Conservation (phyloP, 2,329 filamentous ascomycete genomes). For the Colletotrichum echinochloae region DNA sequence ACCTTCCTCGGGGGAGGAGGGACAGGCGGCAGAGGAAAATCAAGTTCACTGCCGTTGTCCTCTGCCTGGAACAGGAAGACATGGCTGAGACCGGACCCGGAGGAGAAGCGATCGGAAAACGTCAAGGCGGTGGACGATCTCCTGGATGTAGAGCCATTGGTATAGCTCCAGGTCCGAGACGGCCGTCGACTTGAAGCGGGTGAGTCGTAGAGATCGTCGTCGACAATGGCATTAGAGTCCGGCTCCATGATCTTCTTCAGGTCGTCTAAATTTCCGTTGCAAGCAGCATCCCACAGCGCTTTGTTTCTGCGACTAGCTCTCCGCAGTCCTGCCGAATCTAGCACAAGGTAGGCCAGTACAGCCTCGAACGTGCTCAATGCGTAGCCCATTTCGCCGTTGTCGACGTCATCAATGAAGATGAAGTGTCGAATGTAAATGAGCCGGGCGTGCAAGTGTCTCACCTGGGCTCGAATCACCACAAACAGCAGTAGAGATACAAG, state of each 20-base stretch:
- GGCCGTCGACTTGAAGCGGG: conserved; percentile 57
- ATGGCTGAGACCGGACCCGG: conserved; percentile 76
- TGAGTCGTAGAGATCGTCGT: conserved; percentile 57
- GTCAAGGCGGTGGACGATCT: conserved; percentile 57
- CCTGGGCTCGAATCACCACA: conserved; percentile 91
- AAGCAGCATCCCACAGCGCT: conserved; percentile 87
- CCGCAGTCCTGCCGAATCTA: conserved; percentile 84
- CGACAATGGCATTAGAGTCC: conserved; percentile 60
- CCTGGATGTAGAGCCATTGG: conserved; percentile 57
- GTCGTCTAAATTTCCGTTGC: conserved; percentile 79
- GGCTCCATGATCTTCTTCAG: conserved; percentile 86
- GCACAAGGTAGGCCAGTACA: conserved; percentile 86
- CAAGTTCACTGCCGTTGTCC: conserved; percentile 44
- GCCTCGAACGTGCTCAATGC: conserved; percentile 96
- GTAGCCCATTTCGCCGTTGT: conserved; percentile 95
- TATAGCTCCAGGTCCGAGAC: conserved; percentile 61
- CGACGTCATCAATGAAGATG: conserved; percentile 97
- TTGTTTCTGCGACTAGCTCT: conserved; percentile 89
- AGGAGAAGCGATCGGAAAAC: conserved; percentile 64
- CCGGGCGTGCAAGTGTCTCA: conserved; percentile 87
- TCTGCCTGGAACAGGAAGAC: conserved; percentile 86
- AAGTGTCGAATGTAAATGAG: conserved; percentile 97
- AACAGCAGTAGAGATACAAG: conserved; percentile 91
- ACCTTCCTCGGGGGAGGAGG: conserved; percentile 63
- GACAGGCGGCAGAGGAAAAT: conserved; percentile 44